Conservation (phyloP, 2,329 filamentous ascomycete genomes). For the Nothopassalora personata region DNA sequence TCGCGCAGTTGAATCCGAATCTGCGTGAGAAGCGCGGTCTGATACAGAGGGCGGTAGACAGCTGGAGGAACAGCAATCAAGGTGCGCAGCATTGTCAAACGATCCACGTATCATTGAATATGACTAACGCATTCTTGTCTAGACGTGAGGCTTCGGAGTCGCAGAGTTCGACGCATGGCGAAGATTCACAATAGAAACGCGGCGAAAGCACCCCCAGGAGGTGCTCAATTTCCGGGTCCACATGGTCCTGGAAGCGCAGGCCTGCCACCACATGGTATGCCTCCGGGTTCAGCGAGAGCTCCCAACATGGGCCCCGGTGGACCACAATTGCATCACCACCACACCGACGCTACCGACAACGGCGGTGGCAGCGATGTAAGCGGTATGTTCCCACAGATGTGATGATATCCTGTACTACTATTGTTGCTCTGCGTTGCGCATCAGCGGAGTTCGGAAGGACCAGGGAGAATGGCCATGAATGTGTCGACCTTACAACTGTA, state of each 20-base stretch:
- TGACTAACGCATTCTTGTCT: neutral
- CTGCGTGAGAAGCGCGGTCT: slow-evolving; percentile 89
- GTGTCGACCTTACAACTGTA: slow-evolving; percentile 22
- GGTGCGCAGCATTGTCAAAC: neutral
- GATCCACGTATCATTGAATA: neutral
- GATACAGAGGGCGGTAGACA: slow-evolving; percentile 95
- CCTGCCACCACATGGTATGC: slow-evolving; percentile 61
- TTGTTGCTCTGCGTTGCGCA: slow-evolving; percentile 7
- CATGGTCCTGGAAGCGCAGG: slow-evolving; percentile 51
- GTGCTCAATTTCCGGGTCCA: slow-evolving; percentile 61
- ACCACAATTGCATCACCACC: slow-evolving; percentile 64
- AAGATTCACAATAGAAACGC: slow-evolving; percentile 75
- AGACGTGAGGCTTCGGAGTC: slow-evolving; percentile 81
- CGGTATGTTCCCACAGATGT: slow-evolving; percentile 98
- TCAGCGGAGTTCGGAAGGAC: slow-evolving; percentile 18
- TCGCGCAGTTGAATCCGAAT: slow-evolving; percentile 87
- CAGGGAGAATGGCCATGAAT: slow-evolving; percentile 14
- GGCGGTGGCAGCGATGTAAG: slow-evolving; percentile 67
- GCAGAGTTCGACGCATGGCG: slow-evolving; percentile 88
- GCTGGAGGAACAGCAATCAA: slow-evolving; percentile 98
- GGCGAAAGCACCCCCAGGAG: slow-evolving; percentile 19
- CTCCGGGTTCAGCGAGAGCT: slow-evolving; percentile 47
- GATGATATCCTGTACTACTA: slow-evolving; percentile 42
- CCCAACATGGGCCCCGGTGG: slow-evolving; percentile 56
- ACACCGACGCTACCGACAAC: slow-evolving; percentile 62